Evolutionary conservation across 169 alveolate genomes (phyloP).

Genomic region (Perkinsus olseni): DNA sequence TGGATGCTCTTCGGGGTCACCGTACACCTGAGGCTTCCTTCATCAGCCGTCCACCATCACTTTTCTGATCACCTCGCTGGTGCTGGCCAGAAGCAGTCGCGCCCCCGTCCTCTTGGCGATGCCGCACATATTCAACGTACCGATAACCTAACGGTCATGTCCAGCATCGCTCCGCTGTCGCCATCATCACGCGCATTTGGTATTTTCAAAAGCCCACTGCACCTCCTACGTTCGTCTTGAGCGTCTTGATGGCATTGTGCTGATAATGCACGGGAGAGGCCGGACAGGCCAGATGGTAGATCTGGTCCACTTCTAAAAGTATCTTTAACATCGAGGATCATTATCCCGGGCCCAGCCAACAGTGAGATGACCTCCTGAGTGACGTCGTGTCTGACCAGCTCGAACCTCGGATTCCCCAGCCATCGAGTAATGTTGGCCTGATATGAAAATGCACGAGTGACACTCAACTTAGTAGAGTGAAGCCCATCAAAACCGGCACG

Average conservation of each 20-base stretch:
- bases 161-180: too few relatives aligned
- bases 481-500: background rate
- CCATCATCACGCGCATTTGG: too few relatives aligned
- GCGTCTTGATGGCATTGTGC: constrained; percentile 45
- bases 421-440: constrained; percentile 27
- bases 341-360: background rate
- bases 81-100: constrained; percentile 49
- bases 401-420: constrained; percentile 41
- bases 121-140: constrained; percentile 48
- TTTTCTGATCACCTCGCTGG: constrained; percentile 45
- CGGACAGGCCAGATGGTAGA: constrained; percentile 57
- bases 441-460: background rate
- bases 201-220: too few relatives aligned
- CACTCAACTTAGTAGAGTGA: background rate
- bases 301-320: constrained; percentile 46
- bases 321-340: constrained; percentile 14
- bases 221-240: constrained; percentile 36
- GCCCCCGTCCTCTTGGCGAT: constrained; percentile 47
- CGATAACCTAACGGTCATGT: constrained; percentile 15
- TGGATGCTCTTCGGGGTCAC: constrained; percentile 59
- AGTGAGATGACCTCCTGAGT: background rate
- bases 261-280: constrained; percentile 62
- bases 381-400: constrained; percentile 45
- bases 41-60: background rate
- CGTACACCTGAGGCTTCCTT: constrained; percentile 27